These are phyloP conservation scores for Leishmania tropica DNA, from an alignment of 208 protist genomes.

Conservation along the genomic window DNA sequence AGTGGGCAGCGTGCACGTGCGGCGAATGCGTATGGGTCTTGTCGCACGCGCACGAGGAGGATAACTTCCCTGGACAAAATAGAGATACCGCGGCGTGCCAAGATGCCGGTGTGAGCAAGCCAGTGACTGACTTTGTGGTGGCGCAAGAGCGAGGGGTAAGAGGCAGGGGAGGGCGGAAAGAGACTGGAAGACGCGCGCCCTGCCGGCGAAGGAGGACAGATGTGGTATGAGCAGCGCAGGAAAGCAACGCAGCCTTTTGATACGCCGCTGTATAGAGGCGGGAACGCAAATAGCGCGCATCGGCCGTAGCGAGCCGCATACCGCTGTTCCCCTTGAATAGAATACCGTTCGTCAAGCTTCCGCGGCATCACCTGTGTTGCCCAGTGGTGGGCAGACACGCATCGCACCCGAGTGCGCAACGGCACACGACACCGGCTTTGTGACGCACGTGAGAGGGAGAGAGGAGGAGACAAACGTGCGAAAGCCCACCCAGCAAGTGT, in stretches of 20 bases:
- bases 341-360: background rate
- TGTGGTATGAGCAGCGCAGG: background rate
- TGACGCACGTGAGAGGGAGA: background rate
- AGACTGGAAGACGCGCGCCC: background rate
- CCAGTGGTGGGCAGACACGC: background rate
- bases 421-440: background rate
- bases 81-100: background rate
- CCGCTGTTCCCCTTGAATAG: background rate
- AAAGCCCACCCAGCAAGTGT: background rate
- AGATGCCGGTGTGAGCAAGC: background rate
- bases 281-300: background rate
- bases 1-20: background rate
- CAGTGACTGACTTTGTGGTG: background rate
- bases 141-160: background rate
- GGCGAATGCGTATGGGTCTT: background rate
- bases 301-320: too few species aligned
- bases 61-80: background rate
- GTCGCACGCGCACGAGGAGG: background rate
- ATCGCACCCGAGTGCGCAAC: background rate
- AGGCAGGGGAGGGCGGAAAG: background rate
- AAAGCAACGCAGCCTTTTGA: background rate
- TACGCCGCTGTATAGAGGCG: background rate
- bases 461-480: too few species aligned
- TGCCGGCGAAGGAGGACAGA: background rate
- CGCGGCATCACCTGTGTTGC: background rate